Base-by-base conservation (phyloP, 2,329 filamentous ascomycete species). In the Colletotrichum chlorophyti region DNA sequence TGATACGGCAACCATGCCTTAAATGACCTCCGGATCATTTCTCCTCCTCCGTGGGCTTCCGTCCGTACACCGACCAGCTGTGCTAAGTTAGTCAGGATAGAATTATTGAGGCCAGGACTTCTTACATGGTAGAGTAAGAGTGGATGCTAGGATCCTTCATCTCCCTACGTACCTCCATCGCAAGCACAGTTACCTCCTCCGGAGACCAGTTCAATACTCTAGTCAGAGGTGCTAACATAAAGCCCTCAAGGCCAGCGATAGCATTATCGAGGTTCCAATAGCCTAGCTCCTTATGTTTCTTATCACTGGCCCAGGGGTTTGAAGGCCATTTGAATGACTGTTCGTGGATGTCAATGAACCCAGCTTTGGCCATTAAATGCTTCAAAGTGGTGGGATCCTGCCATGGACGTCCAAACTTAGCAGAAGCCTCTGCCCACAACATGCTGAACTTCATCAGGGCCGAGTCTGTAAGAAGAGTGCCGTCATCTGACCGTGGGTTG, bases 41-140 rank as follows among this genome's bases (percentile, higher is more conserved):
- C n/a, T n/a, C n/a, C n/a, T n/a, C n/a, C n/a, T n/a, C n/a, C n/a
- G n/a, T n/a, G n/a, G n/a, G n/a, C n/a, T n/a, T n/a, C n/a, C n/a
- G n/a, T n/a, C n/a, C n/a, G n/a, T n/a, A n/a, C n/a, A n/a, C n/a
- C n/a, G n/a, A n/a, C n/a, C n/a, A n/a, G n/a, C n/a, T n/a, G n/a
- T n/a, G n/a, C n/a, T n/a, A n/a, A n/a, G n/a, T n/a, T n/a, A n/a
- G n/a, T n/a, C n/a, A n/a, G n/a, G n/a, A n/a, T n/a, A n/a, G n/a
- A n/a, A n/a, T n/a, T n/a, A n/a, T n/a, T n/a, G n/a, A n/a, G n/a
- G n/a, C n/a, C n/a, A n/a, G n/a, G n/a, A n/a, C n/a, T n/a, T n/a
- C 72, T 70, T 61, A 76, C 72, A 76, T 68, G 12, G 72, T 68
- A 65, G 73, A 66, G 41, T 69, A 71, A 5, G 63, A 61, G 54